These are phyloP conservation scores for Cinnamomum micranthum DNA, from an alignment of 164 flowering plant genomes.

Conservation along the genomic window DNA sequence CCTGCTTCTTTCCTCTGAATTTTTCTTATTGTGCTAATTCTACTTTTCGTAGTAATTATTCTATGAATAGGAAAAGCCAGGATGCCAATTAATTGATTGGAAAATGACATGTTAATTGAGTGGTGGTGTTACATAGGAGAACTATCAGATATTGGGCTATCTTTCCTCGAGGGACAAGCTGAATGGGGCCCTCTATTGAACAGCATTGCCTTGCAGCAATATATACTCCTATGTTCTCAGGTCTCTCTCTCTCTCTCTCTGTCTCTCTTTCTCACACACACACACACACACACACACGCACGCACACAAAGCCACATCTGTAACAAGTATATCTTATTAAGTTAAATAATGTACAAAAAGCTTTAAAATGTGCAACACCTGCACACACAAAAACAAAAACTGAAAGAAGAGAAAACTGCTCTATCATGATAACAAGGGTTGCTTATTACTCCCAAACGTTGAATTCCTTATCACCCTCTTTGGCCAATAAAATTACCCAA, in stretches of 20 bases:
- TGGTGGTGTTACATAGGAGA: conserved; percentile 9
- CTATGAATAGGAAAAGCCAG: not conserved
- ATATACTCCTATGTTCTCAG: conserved; percentile 83
- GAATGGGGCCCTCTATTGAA: conserved; percentile 58
- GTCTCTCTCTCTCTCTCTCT: conserved; percentile 24
- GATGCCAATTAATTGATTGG: not conserved
- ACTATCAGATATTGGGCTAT: conserved; percentile 33
- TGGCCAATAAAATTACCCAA: no score
- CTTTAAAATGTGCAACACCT: no score
- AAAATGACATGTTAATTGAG: not conserved
- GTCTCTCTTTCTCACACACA: not conserved
- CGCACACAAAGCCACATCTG: no score
- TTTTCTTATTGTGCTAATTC: not conserved
- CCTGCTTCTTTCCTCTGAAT: not conserved
- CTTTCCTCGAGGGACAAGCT: conserved; percentile 26
- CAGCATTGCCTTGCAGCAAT: conserved; percentile 67
- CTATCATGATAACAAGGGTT: no score
- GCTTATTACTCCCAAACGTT: no score
- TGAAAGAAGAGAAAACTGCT: no score
- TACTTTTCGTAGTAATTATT: no score
- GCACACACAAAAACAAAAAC: no score
- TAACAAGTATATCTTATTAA: no score
- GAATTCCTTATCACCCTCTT: no score
- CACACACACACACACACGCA: no score
- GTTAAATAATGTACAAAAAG: no score